phyloP scores from a whole-genome alignment of 352 stramenopile species.

The Globisporangium camurandrum region DNA sequence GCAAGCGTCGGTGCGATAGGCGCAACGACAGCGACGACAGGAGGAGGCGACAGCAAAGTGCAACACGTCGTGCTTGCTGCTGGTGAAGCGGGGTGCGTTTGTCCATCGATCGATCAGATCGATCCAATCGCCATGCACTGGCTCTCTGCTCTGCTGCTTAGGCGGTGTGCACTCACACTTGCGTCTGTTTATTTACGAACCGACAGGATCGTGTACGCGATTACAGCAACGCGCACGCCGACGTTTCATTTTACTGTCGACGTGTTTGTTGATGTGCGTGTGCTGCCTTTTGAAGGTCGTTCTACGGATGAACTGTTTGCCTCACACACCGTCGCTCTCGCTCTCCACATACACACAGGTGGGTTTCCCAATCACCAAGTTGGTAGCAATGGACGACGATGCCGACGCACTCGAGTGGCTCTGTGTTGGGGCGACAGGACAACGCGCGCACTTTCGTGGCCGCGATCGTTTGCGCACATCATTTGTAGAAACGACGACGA shows the following conservation, averaged over 20 bases:
- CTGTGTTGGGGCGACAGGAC: constrained; percentile 25
- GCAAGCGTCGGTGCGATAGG: constrained; percentile 10
- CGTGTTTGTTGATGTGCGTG: constrained; percentile 19
- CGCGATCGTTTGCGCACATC: constrained; percentile 24
- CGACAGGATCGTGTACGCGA: constrained; percentile 32
- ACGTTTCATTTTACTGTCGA: constrained; percentile 26
- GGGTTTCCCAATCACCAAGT: constrained; percentile 31
- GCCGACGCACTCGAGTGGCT: constrained; percentile 20
- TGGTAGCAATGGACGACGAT: constrained; percentile 20
- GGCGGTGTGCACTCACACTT: no score
- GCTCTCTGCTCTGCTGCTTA: no score
- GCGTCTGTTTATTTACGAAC: background rate
- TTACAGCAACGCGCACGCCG: constrained; percentile 21
- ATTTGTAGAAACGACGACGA: no score
- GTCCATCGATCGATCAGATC: background rate
- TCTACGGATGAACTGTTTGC: no score
- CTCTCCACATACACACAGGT: constrained; percentile 11
- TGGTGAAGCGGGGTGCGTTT: constrained; percentile 38
- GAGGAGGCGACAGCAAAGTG: constrained; percentile 11
- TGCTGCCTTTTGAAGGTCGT: no score
- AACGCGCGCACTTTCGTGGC: constrained; percentile 30
- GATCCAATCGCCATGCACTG: no score
- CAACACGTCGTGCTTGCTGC: constrained; percentile 31
- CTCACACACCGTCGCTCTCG: no score
- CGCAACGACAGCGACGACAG: constrained; percentile 1